phyloP scores from a whole-genome alignment of 2,329 filamentous ascomycete genomes.

The Paraphaeosphaeria minitans region DNA sequence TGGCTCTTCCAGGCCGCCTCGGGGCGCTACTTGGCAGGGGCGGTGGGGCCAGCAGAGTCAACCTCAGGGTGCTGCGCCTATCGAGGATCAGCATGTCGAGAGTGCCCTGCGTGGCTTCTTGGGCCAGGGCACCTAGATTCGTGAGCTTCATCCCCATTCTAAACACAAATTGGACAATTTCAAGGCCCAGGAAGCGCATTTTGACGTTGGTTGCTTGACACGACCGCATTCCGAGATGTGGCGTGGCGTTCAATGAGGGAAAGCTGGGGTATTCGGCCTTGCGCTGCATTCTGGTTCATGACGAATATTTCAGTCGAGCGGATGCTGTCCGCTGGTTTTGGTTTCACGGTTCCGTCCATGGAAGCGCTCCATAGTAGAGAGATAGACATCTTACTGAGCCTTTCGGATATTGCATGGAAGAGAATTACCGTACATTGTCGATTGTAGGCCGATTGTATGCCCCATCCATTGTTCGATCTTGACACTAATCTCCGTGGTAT shows the following conservation, averaged over 20 bases:
- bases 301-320: not conserved
- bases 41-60: not conserved
- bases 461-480: not conserved
- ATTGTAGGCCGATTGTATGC: not conserved
- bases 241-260: not conserved
- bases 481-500: not conserved
- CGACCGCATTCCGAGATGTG: not conserved
- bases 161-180: not conserved
- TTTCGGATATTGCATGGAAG: not conserved
- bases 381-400: not conserved
- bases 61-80: not conserved
- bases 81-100: conserved; percentile 35
- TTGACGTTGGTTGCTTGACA: not conserved
- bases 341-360: not conserved
- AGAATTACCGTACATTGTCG: not conserved
- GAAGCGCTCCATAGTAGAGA: not conserved
- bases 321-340: not conserved
- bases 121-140: conserved; percentile 9
- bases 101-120: conserved; percentile 33
- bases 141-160: not conserved
- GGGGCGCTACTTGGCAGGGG: not conserved
- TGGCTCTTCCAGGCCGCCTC: not conserved
- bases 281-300: not conserved
- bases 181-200: not conserved
- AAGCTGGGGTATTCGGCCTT: not conserved